A percentile compares a stretch with the other conserved stretches of the same genome.
Conservation (phyloP, 805 yeast genomes). For the Yamadazyma nakazawae region DNA sequence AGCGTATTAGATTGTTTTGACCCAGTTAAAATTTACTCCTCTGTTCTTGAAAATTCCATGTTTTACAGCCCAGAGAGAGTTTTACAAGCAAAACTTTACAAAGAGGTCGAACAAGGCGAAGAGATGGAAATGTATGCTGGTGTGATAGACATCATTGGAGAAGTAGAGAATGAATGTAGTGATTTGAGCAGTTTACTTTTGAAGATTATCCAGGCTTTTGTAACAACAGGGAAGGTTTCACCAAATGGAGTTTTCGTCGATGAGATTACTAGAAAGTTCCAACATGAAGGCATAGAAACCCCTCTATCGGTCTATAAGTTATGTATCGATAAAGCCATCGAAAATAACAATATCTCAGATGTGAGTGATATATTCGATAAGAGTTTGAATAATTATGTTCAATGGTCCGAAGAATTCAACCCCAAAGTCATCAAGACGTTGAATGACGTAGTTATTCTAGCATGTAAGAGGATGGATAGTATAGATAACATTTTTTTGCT, state of each 20-base stretch:
- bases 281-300: constrained; percentile 15
- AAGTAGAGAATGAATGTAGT: constrained; percentile 8
- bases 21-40: background rate
- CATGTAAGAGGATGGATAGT: constrained; percentile 27
- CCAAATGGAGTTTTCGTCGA: constrained; percentile 18
- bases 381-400: constrained; percentile 20
- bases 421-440: constrained; percentile 42
- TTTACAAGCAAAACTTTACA: constrained; percentile 9
- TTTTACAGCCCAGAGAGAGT: constrained; percentile 9
- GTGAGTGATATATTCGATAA: constrained; percentile 32
- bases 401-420: constrained; percentile 24
- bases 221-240: constrained; percentile 11
- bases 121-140: background rate
- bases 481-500: constrained; percentile 26
- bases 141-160: background rate
- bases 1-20: background rate
- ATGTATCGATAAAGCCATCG: constrained; percentile 27
- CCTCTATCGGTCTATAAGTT: constrained; percentile 24
- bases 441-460: constrained; percentile 40
- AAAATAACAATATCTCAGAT: constrained; percentile 13
- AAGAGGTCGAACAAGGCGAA: background rate
- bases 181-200: constrained; percentile 13
- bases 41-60: constrained; percentile 2
- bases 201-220: constrained; percentile 17
- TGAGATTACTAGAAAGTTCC: background rate